Percentiles rank a stretch among this genome's conserved stretches.
Conservation (phyloP, 805 yeast species). For the Myxozyma kluyveri region DNA sequence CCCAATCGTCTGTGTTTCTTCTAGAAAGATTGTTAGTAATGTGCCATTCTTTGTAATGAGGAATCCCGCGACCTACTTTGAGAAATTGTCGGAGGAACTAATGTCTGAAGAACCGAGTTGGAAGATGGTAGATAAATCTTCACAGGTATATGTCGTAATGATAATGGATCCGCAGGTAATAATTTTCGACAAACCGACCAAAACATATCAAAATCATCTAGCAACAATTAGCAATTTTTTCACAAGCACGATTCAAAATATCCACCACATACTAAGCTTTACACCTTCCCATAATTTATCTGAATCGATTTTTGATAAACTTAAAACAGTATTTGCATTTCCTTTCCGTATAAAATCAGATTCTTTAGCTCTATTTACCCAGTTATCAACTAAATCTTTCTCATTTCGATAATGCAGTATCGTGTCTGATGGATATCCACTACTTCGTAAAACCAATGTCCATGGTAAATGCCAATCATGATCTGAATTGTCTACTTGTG, state of each 20-base stretch:
- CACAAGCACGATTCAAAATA: not conserved
- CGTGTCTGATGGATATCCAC: conserved; percentile 46
- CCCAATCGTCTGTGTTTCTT: no score
- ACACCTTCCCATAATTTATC: conserved; percentile 56
- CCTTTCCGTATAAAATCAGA: conserved; percentile 73
- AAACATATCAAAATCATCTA: conserved; percentile 30
- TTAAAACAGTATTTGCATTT: conserved; percentile 77
- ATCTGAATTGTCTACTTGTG: conserved; percentile 20
- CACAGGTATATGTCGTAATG: conserved; percentile 35
- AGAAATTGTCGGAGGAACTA: conserved; percentile 30
- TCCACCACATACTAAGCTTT: conserved; percentile 14
- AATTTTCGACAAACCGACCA: conserved; percentile 34
- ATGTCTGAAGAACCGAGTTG: conserved; percentile 41
- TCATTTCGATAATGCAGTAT: conserved; percentile 43
- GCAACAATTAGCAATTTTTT: not conserved
- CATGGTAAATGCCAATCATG: conserved; percentile 42
- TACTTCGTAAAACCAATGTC: conserved; percentile 46
- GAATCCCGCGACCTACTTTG: conserved; percentile 11
- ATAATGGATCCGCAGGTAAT: conserved; percentile 29
- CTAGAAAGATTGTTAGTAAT: no score
- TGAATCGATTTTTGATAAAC: conserved; percentile 62
- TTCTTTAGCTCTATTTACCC: conserved; percentile 82
- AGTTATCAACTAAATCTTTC: conserved; percentile 47
- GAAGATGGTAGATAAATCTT: conserved; percentile 39
- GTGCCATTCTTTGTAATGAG: not conserved